A percentile compares a stretch with the other conserved stretches of the same genome.
Conservation (phyloP, 768 basidiomycete genomes). For the Strobilomyces dryophilus region DNA sequence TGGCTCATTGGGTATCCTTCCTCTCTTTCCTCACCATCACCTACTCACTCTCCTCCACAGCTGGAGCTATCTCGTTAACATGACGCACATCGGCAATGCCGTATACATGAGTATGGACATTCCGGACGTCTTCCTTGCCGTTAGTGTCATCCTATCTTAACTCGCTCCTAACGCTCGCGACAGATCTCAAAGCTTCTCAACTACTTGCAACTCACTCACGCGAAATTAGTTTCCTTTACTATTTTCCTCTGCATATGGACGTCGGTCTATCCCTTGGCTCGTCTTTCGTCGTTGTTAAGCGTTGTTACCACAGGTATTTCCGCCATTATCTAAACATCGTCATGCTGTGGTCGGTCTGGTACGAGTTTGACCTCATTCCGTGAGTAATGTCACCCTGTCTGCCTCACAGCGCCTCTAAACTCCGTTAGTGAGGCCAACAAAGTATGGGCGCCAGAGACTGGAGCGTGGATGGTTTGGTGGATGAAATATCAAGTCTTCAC, state of each 20-base stretch:
- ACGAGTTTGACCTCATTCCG: conserved; percentile 72
- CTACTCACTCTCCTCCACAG: conserved; percentile 34
- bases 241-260: conserved; percentile 75
- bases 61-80: conserved; percentile 78
- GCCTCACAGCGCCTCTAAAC: conserved; percentile 1
- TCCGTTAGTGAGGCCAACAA: conserved; percentile 47
- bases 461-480: conserved; percentile 72
- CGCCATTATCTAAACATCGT: conserved; percentile 86
- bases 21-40: not conserved
- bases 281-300: not conserved
- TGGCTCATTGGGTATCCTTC: conserved; percentile 82
- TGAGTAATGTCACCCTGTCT: conserved; percentile 35
- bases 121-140: conserved; percentile 84
- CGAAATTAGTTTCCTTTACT: conserved; percentile 61
- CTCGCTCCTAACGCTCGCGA: not conserved
- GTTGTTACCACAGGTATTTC: conserved; percentile 62
- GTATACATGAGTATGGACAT: conserved; percentile 97
- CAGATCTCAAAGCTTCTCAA: conserved; percentile 85
- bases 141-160: conserved; percentile 33
- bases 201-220: conserved; percentile 67
- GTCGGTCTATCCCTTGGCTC: conserved; percentile 41
- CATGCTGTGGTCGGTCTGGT: conserved; percentile 87
- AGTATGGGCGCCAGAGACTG: conserved; percentile 56
- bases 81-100: conserved; percentile 86
- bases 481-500: conserved; percentile 78